Percentiles rank a stretch among this genome's conserved stretches.
phyloP scores from a whole-genome alignment of 2,329 filamentous ascomycete genomes.

The Tympanopsis confertula region DNA sequence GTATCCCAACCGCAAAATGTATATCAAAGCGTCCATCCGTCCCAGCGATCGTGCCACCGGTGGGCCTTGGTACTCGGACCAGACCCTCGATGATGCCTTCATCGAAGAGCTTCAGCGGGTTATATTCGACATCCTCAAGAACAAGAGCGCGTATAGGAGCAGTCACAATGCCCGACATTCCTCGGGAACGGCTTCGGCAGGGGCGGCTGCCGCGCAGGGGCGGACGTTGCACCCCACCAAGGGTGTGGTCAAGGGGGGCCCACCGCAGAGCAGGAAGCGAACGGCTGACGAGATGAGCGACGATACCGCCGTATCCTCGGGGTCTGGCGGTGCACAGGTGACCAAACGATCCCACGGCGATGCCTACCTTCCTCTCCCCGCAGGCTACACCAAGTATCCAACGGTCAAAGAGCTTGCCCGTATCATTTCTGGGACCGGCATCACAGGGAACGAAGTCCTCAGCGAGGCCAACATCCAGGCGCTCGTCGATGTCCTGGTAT shows the following conservation, averaged over 20 bases:
- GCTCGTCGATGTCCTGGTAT: conserved; percentile 77
- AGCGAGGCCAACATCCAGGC: conserved; percentile 70
- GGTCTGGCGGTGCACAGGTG: conserved; percentile 4
- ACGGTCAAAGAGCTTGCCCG: conserved; percentile 68
- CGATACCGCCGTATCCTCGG: conserved; percentile 12
- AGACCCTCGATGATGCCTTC: conserved; percentile 78
- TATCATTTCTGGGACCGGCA: conserved; percentile 55
- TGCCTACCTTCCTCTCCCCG: conserved; percentile 39
- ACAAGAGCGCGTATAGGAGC: conserved; percentile 56
- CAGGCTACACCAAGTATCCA: conserved; percentile 68
- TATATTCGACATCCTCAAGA: conserved; percentile 63
- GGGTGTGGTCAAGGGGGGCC: conserved; percentile 35
- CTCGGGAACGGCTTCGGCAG: conserved; percentile 15
- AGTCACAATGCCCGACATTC: no score
- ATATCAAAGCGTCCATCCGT: conserved; percentile 75
- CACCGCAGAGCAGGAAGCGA: conserved; percentile 35
- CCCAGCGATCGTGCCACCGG: conserved; percentile 86
- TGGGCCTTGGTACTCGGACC: conserved; percentile 88
- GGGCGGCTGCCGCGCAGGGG: conserved; percentile 16
- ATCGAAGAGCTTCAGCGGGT: conserved; percentile 66
- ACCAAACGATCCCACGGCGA: conserved; percentile 12
- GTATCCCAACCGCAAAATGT: conserved; percentile 85
- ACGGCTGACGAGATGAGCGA: conserved; percentile 31
- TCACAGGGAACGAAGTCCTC: conserved; percentile 62
- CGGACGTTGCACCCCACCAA: conserved; percentile 40